A percentile compares a stretch with the other conserved stretches of the same genome.
Evolutionary conservation across 1,284 basidiomycete species (phyloP).

Genomic region (Austropuccinia psidii): DNA sequence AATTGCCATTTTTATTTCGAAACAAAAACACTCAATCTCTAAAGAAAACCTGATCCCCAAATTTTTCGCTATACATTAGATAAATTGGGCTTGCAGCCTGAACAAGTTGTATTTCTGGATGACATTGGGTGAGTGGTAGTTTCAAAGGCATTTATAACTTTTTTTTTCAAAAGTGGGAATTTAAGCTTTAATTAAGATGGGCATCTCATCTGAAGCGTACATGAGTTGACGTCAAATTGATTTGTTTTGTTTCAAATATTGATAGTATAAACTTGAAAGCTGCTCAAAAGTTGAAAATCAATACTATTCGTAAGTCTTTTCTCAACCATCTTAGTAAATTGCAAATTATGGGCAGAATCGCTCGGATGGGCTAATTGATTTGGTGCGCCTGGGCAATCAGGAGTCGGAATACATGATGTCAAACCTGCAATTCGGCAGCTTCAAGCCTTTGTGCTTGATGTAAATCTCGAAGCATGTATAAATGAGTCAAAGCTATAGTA

Average conservation of each 20-base stretch:
- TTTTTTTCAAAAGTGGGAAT: neutral
- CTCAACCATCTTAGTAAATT: neutral
- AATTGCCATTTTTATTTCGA: neutral
- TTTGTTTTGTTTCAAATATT: neutral
- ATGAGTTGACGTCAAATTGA: neutral
- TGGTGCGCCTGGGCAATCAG: slow-evolving; percentile 15
- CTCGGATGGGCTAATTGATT: neutral
- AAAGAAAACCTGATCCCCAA: slow-evolving; percentile 48
- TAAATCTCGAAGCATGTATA: too few relatives aligned
- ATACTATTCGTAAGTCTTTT: slow-evolving; percentile 46
- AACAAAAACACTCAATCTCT: neutral
- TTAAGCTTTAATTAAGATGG: neutral
- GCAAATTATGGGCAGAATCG: too few relatives aligned
- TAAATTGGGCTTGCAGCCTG: slow-evolving; percentile 42
- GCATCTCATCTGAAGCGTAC: neutral
- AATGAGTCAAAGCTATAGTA: too few relatives aligned
- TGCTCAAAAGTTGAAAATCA: slow-evolving; percentile 46
- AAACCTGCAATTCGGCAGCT: slow-evolving; percentile 12
- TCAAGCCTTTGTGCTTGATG: neutral
- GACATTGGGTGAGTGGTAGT: slow-evolving; percentile 44
- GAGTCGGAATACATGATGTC: slow-evolving; percentile 27
- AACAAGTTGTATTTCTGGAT: slow-evolving; percentile 48
- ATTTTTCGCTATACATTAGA: slow-evolving; percentile 47
- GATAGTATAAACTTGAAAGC: slow-evolving; percentile 45
- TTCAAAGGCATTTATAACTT: too few relatives aligned